Evolutionary conservation across 2,329 filamentous ascomycete species (phyloP).

Genomic region (Alternaria solani): DNA sequence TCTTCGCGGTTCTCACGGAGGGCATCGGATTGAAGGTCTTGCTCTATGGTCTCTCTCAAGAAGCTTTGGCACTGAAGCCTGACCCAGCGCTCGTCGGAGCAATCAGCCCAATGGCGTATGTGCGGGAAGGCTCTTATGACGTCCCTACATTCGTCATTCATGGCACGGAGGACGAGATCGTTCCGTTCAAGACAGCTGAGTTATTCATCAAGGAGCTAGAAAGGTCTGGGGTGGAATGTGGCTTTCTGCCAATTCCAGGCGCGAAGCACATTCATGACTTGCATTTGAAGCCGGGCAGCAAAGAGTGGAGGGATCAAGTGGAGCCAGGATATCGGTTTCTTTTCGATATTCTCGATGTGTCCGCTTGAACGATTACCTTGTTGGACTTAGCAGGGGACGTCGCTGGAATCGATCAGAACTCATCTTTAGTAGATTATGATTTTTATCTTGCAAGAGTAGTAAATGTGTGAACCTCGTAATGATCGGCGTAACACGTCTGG

Average conservation of each 20-base stretch:
- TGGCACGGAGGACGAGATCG: conserved; percentile 5
- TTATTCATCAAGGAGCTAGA: conserved; percentile 4
- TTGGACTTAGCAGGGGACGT: no score
- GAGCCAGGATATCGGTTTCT: conserved; percentile 9
- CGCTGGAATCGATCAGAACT: neutral
- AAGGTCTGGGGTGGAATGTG: conserved; percentile 2
- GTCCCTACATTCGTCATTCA: conserved; percentile 11
- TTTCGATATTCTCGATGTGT: neutral
- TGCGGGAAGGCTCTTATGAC: conserved; percentile 6
- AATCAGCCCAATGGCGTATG: conserved; percentile 11
- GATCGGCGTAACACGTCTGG: fast-evolving
- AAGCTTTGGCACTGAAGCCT: neutral
- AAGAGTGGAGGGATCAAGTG: conserved; percentile 8
- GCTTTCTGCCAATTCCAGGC: conserved; percentile 2
- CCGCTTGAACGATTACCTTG: neutral
- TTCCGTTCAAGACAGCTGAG: conserved; percentile 10
- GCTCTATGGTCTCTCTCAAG: conserved; percentile 3
- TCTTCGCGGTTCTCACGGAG: conserved; percentile 9
- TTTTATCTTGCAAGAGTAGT: neutral
- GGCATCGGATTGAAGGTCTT: conserved; percentile 1
- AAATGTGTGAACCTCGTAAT: neutral
- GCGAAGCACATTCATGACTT: conserved; percentile 11
- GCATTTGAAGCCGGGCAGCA: conserved; percentile 5
- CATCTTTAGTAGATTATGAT: neutral
- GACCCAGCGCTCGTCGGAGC: conserved; percentile 6